Evolutionary conservation across 148 eudicot species (phyloP), one percentile per base, ranked within the genome.

Genomic region (Salicornia ramosissima): DNA sequence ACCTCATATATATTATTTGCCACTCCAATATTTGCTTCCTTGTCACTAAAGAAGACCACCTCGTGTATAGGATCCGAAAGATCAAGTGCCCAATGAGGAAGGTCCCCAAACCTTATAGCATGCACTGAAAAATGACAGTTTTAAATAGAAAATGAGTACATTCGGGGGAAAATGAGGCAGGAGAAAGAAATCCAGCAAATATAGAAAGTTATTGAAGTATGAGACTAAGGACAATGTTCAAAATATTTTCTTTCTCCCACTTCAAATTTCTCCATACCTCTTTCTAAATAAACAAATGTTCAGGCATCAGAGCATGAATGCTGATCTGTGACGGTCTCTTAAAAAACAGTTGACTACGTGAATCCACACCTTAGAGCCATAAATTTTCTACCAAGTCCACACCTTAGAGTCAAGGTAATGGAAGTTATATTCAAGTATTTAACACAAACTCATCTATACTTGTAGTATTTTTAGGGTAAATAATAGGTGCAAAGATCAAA

Each of bases 101-200:
- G 92, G 79, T 87, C 86, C 55, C 96, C 92, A 75, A 90, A 90
- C 77, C 90, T 83, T 90, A 90, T 90, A 77, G 96, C 96, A 88
- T 90, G 85, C 79, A 66, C 58, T 40, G 58, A 50, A 51, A 51
- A 63, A 55, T 31, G 21, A 6, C 4, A 34, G 0, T 33, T 73
- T 60, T 42, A n/a, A 51, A n/a, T 46, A 43, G 24, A 45, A 26
- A 36, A 28, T 14, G 28, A 69, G 31, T 15, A 67, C 36, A 30
- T 5, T 15, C n/a, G n/a, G n/a, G n/a, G n/a, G n/a, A n/a, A n/a
- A n/a, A n/a, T n/a, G n/a, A n/a, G n/a, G n/a, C n/a, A n/a, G n/a
- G n/a, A n/a, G n/a, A n/a, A n/a, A n/a, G n/a, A n/a, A n/a, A n/a
- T n/a, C n/a, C 10, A 4, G 14, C 36, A 31, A 18, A 59, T 2